Percentiles rank a stretch among this genome's conserved stretches.
These are phyloP conservation scores for Willaertia magna DNA, from an alignment of 208 protist species.

Conservation along the genomic window DNA sequence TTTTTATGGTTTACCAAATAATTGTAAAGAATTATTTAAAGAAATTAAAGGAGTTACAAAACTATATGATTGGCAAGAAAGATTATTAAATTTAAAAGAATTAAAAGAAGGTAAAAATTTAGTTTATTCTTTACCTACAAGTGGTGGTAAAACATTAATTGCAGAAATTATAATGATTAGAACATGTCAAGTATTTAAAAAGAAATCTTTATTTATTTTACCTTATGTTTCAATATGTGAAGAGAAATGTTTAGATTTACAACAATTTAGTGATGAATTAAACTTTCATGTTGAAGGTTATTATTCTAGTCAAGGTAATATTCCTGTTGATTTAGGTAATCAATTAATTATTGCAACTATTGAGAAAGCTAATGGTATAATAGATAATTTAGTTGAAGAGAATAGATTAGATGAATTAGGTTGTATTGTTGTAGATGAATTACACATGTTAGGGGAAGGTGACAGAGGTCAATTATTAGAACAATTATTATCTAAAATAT, in stretches of 20 bases:
- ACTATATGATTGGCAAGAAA: conserved; percentile 67
- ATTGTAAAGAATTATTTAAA: neutral
- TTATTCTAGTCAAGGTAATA: conserved; percentile 49
- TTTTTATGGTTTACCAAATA: neutral
- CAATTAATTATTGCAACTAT: conserved; percentile 71
- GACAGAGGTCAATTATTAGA: conserved; percentile 45
- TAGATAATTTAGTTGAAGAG: conserved; percentile 64
- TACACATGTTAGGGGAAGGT: conserved; percentile 84
- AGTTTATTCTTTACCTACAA: conserved; percentile 72
- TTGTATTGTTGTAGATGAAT: conserved; percentile 73
- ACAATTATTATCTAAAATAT: neutral
- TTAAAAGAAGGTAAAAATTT: conserved; percentile 41
- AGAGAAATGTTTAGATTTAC: conserved; percentile 57
- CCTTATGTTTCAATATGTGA: conserved; percentile 74
- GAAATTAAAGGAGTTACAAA: neutral
- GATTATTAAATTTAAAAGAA: conserved; percentile 38
- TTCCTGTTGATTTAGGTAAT: conserved; percentile 41
- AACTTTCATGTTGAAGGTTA: conserved; percentile 63
- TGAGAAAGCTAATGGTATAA: conserved; percentile 74
- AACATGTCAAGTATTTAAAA: conserved; percentile 27
- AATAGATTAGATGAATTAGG: conserved; percentile 47
- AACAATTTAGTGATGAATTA: conserved; percentile 41
- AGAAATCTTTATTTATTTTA: conserved; percentile 64
- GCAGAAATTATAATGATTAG: conserved; percentile 73
- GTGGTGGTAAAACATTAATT: conserved; percentile 77